Evolutionary conservation across 768 basidiomycete species (phyloP), one percentile per base, ranked within the genome.

Genomic region (Lentinula sp.): DNA sequence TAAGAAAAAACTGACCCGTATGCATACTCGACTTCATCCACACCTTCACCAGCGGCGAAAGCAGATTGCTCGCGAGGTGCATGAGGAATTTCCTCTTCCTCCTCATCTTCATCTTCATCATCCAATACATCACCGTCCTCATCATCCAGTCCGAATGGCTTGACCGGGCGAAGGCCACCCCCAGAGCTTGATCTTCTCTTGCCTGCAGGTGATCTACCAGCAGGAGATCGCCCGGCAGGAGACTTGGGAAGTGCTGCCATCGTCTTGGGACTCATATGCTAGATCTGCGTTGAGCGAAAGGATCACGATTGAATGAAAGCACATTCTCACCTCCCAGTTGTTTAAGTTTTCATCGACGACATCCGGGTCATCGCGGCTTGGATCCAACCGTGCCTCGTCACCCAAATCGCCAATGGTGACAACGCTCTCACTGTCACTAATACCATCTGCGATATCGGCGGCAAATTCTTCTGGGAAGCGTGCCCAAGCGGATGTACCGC

Each of bases 261-360:
- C 2, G 94, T 95, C 74, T 93, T 91, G 3, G 94, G 93, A 65
- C 95, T 96, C 89, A 98, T 91, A 69, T 96, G 95, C 95, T 95
- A 64, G 18, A 63, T 43, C 32, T 52, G 55, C 21, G 62, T n/a
- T 31, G 37, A 63, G 61, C 42, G 8, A 62, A 58, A 39, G 42
- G 57, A 43, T 57, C 37, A 59, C 32, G 23, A 23, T 28, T 15
- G 46, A 59, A 28, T 49, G 51, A 50, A 49, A 32, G 43, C 58
- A 21, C 9, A 1, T 7, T 67, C 86, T 70, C 65, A 94, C 95
- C 89, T 95, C 95, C 95, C 95, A 98, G 66, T 95, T 93, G 68
- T 95, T 98, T 65, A 89, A 73, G 67, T 95, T 95, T 74, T 91
- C 89, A 69, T 93, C 87, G 28, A 81, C 74, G 16, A 77, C 75